Percentiles rank a stretch among this genome's conserved stretches.
Conservation (phyloP, 306 rosid species). For the Astragalus glycyphyllos region DNA sequence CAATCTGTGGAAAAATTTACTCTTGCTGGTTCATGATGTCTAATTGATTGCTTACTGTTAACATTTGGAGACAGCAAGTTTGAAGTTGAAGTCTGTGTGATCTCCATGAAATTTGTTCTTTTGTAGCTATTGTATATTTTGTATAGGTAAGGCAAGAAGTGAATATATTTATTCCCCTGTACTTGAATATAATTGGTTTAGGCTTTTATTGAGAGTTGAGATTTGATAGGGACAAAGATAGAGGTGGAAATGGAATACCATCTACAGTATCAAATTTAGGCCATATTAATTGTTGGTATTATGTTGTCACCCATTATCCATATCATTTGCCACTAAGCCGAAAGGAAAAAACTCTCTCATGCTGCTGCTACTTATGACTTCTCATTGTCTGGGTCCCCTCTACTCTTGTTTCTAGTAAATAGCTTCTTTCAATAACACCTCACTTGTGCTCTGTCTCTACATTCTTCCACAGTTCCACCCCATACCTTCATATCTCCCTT, state of each 20-base stretch:
- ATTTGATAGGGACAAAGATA: conserved; percentile 20
- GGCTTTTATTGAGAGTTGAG: no score
- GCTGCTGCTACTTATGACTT: conserved; percentile 33
- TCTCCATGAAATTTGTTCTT: not conserved
- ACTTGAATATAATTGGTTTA: no score
- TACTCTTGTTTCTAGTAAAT: conserved; percentile 37
- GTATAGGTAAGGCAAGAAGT: no score
- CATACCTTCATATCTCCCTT: not conserved
- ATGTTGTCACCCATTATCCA: conserved; percentile 30
- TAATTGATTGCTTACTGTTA: not conserved
- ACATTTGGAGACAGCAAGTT: not conserved
- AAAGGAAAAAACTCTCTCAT: conserved; percentile 41
- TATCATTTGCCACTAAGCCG: conserved; percentile 41
- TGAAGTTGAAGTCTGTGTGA: conserved; percentile 2
- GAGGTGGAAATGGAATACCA: not conserved
- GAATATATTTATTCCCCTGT: no score
- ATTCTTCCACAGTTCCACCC: not conserved
- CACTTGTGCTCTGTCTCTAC: not conserved
- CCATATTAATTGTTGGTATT: conserved; percentile 18
- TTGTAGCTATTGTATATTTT: not conserved
- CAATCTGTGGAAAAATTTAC: not conserved
- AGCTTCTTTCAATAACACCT: conserved; percentile 4
- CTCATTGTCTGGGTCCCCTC: conserved; percentile 40
- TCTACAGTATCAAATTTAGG: not conserved
- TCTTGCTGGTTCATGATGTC: not conserved